phyloP scores from a whole-genome alignment of 73 alveolate species.

The Symbiodinium pilosum region DNA sequence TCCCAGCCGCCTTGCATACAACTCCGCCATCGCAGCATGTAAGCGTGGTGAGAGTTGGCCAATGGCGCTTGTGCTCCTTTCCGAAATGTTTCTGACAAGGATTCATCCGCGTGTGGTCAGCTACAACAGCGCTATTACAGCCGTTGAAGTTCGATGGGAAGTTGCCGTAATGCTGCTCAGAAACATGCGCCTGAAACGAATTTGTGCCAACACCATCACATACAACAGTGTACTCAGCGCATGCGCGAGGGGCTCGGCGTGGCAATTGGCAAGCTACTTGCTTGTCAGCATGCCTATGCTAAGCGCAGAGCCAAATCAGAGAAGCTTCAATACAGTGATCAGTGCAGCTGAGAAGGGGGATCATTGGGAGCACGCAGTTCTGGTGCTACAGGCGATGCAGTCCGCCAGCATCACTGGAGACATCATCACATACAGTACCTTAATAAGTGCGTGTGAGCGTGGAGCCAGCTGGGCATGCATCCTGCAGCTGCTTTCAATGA shows the following conservation, averaged over 20 bases:
- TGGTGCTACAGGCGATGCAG: neutral
- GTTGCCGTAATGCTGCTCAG: neutral
- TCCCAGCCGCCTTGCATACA: neutral
- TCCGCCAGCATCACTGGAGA: neutral
- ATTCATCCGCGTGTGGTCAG: neutral
- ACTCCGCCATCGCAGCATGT: neutral
- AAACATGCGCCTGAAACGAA: neutral
- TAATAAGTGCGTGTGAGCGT: neutral
- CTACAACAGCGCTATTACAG: neutral
- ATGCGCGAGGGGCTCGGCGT: neutral
- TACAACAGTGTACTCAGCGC: neutral
- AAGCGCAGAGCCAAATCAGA: neutral
- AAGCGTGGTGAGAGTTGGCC: neutral
- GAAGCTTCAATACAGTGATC: neutral
- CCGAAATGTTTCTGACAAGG: neutral
- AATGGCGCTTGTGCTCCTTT: neutral
- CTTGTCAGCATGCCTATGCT: neutral
- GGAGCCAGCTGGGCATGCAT: neutral
- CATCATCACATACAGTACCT: neutral
- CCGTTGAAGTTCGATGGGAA: neutral
- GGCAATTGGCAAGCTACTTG: neutral
- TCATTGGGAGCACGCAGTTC: neutral
- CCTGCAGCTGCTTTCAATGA: neutral
- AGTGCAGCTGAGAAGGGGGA: neutral
- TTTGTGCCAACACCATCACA: neutral